Percentiles rank a stretch among this genome's conserved stretches.
These are phyloP conservation scores for Poa annua DNA, from an alignment of 176 grass and related monocot species.

Conservation along the genomic window DNA sequence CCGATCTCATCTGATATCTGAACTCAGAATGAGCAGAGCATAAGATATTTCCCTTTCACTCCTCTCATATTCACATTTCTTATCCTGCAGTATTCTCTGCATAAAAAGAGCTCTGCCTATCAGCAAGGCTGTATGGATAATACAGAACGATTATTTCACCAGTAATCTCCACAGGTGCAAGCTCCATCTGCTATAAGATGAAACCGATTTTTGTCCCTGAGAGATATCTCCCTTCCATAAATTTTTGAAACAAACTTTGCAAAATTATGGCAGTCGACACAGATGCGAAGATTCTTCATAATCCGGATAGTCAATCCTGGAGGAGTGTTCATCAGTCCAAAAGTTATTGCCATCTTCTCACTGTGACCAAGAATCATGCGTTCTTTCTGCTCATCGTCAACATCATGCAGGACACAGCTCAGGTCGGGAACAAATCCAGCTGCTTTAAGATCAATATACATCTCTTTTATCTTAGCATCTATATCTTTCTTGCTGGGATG, in stretches of 20 bases:
- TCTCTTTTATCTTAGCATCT: constrained; percentile 57
- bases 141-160: constrained; percentile 46
- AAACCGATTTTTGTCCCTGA: constrained; percentile 79
- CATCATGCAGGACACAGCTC: constrained; percentile 82
- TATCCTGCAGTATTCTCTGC: not conserved
- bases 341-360: constrained; percentile 79
- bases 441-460: constrained; percentile 64
- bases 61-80: constrained; percentile 11
- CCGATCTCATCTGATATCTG: not conserved
- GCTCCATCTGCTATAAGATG: constrained; percentile 55
- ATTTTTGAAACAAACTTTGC: constrained; percentile 75
- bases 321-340: constrained; percentile 70
- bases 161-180: constrained; percentile 77
- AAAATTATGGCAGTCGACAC: constrained; percentile 85
- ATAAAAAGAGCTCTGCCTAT: not conserved
- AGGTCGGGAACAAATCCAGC: constrained; percentile 71
- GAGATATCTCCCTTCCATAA: constrained; percentile 59
- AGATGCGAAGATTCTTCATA: constrained; percentile 85
- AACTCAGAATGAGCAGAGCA: constrained; percentile 37
- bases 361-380: constrained; percentile 67
- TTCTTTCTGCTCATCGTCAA: constrained; percentile 87
- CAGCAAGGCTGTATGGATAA: constrained; percentile 12
- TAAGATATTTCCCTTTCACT: not conserved
- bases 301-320: constrained; percentile 42
- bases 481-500: constrained; percentile 72